Percentiles rank a stretch among this genome's conserved stretches.
Evolutionary conservation across 2,329 filamentous ascomycete species (phyloP).

Genomic region (Xylariaceae sp.): DNA sequence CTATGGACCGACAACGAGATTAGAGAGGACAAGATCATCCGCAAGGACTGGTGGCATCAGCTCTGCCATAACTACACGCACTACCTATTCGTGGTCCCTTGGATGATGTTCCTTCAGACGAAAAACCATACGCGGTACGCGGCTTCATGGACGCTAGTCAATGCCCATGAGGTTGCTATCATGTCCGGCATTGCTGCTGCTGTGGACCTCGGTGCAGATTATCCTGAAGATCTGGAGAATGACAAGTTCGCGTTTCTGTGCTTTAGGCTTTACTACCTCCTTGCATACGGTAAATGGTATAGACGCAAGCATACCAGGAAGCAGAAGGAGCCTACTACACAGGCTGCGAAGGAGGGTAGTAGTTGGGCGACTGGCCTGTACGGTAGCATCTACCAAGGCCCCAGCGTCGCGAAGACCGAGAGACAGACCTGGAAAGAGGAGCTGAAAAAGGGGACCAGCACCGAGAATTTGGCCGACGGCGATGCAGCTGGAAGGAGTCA

Average conservation of each 20-base stretch:
- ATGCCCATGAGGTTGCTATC: constrained; percentile 68
- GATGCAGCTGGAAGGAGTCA: constrained; percentile 40
- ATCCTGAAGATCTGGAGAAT: constrained; percentile 65
- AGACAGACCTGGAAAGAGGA: constrained; percentile 53
- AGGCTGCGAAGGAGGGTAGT: constrained; percentile 51
- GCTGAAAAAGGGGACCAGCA: constrained; percentile 40
- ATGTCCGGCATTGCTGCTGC: constrained; percentile 70
- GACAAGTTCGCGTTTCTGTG: constrained; percentile 63
- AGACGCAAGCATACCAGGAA: constrained; percentile 38
- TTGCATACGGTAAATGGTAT: constrained; percentile 66
- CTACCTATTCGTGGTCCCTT: constrained; percentile 63
- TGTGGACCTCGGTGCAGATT: constrained; percentile 66
- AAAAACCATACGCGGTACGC: constrained; percentile 63
- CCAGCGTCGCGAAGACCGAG: constrained; percentile 57
- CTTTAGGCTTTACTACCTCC: constrained; percentile 64
- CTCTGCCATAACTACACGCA: constrained; percentile 62
- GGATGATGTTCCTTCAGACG: constrained; percentile 68
- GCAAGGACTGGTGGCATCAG: constrained; percentile 65
- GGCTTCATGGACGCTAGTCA: constrained; percentile 67
- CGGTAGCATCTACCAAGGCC: constrained; percentile 62
- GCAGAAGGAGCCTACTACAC: constrained; percentile 19
- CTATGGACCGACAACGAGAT: constrained; percentile 59
- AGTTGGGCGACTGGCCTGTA: constrained; percentile 61
- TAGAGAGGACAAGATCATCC: constrained; percentile 55
- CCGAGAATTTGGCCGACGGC: constrained; percentile 39